Evolutionary conservation across 768 basidiomycete genomes (phyloP), one percentile per base, ranked within the genome.

Genomic region (Suillus bovinus): DNA sequence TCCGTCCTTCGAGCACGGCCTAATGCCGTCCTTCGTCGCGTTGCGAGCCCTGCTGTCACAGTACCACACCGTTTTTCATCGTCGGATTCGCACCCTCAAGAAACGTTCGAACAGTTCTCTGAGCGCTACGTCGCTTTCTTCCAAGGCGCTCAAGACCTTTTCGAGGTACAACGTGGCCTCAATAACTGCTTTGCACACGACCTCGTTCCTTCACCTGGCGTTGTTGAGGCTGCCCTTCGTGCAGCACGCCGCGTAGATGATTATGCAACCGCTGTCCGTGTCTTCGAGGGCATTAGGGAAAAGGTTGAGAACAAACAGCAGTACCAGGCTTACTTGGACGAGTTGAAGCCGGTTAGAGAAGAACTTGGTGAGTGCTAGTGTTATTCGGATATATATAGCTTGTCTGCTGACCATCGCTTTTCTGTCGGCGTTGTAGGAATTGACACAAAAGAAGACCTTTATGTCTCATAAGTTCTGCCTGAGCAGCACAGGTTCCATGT

Each of bases 101-200:
- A 98, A 80, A 84, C 91, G 20, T 98, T 94, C 78, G 96, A 97
- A 75, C 85, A 90, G 50, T 98, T 99, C 83, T 93, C 92, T 70
- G 85, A 88, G 64, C 93, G 96, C 73, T 98, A 98, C 79, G 89
- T 94, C 72, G 82, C 82, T 67, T 99, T 99, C 79, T 99, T 99
- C 85, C 79, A 91, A 72, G 83, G 86, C 61, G 94, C 94, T 55
- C 88, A 94, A 72, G 97, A 99, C 80, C 85, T 98, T 62, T 99
- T 99, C 74, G 97, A 99, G 82, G 91, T 99, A 66, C 96, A 99
- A 79, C 93, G 97, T 57, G 97, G 97, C 42, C 82, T 99, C 71
- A 99, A 99, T 84, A 99, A 99, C 84, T 98, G 96, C 81, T 99
- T 99, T 75, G 93, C 97, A 3, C 96, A 99, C 77, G 97, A 99